A percentile compares a stretch with the other conserved stretches of the same genome.
Evolutionary conservation across 306 rosid species (phyloP).

Genomic region (Cucurbita pepo): DNA sequence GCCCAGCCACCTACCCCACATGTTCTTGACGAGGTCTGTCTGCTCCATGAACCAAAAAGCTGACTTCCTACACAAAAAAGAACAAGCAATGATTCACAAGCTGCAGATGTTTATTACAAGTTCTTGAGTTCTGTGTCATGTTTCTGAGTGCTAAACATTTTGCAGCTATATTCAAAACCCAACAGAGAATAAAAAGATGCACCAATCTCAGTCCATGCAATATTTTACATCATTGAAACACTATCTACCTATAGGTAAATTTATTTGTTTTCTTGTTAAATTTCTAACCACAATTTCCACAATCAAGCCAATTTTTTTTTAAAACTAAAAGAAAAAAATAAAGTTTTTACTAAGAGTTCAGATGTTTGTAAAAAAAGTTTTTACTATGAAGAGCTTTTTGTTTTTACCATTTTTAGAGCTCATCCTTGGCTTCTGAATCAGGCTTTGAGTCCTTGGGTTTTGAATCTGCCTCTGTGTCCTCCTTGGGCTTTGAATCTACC

Average conservation of each 20-base stretch:
- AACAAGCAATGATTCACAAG: background rate
- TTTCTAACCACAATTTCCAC: too few relatives aligned
- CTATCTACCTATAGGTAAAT: too few relatives aligned
- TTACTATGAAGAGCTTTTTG: background rate
- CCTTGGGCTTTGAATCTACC: constrained; percentile 3
- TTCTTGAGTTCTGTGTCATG: background rate
- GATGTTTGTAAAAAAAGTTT: too few relatives aligned
- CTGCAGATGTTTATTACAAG: background rate
- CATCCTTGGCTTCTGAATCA: constrained; percentile 34
- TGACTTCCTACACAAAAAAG: background rate
- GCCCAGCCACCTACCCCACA: background rate
- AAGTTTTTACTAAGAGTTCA: too few relatives aligned
- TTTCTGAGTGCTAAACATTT: background rate
- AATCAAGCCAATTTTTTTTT: too few relatives aligned
- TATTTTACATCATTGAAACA: background rate
- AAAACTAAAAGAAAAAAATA: too few relatives aligned
- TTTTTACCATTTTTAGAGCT: constrained; percentile 38
- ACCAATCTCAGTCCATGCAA: background rate
- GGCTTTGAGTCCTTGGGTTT: background rate
- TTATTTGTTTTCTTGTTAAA: too few relatives aligned
- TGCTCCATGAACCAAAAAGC: background rate
- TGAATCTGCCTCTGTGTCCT: constrained; percentile 18
- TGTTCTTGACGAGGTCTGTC: background rate
- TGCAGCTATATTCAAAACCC: background rate
- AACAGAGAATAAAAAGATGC: background rate